Conservation (phyloP, 768 basidiomycete species). For the Cubamyces sp. region DNA sequence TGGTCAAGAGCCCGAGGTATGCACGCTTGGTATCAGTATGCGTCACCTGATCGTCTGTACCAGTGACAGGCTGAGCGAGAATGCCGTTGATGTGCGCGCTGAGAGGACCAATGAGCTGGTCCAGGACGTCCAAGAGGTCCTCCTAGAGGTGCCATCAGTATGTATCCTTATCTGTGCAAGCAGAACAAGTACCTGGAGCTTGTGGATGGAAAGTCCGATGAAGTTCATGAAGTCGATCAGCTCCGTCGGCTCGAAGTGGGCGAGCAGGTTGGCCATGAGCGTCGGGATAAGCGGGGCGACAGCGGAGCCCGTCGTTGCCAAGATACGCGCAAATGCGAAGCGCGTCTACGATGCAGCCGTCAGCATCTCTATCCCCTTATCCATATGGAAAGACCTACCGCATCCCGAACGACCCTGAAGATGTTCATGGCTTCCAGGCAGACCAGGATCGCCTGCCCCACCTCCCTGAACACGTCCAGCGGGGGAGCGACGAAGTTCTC, state of each 20-base stretch:
- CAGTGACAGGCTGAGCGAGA: constrained; percentile 78
- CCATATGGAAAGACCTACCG: constrained; percentile 57
- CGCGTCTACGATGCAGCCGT: constrained; percentile 62
- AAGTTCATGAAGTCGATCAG: constrained; percentile 96
- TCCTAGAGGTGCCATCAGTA: constrained; percentile 47
- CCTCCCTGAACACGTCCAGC: constrained; percentile 78
- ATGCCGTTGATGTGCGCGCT: constrained; percentile 79
- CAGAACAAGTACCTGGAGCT: constrained; percentile 67
- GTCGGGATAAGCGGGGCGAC: constrained; percentile 87
- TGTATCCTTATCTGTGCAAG: constrained; percentile 2
- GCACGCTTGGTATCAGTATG: constrained; percentile 86
- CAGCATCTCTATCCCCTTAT: neutral
- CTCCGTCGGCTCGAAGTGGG: constrained; percentile 90
- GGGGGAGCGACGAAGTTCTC: constrained; percentile 72
- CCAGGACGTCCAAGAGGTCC: constrained; percentile 86
- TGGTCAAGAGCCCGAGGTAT: constrained; percentile 82
- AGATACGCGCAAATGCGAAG: constrained; percentile 90
- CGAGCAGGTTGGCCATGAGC: constrained; percentile 88
- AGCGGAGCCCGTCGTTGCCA: constrained; percentile 85
- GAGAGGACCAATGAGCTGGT: constrained; percentile 87
- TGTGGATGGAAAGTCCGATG: constrained; percentile 87
- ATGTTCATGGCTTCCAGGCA: constrained; percentile 88
- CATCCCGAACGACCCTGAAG: constrained; percentile 87
- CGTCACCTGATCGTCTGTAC: constrained; percentile 84
- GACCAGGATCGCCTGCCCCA: constrained; percentile 85